A percentile compares a stretch with the other conserved stretches of the same genome.
phyloP scores from a whole-genome alignment of 805 yeast species.

The Candida golubevii region DNA sequence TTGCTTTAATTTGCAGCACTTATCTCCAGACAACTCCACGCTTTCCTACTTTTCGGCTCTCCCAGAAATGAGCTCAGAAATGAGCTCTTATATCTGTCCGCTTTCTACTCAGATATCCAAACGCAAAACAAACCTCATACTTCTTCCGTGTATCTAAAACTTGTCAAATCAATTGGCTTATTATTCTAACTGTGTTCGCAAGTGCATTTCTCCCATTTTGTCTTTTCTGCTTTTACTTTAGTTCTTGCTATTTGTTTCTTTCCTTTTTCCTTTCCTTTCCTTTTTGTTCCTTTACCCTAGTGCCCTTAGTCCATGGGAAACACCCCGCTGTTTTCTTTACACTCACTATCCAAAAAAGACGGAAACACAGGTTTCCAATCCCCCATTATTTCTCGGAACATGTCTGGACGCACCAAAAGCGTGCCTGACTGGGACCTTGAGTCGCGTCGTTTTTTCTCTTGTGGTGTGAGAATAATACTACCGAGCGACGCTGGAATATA shows the following conservation, averaged over 20 bases:
- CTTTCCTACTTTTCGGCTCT: too few relatives aligned
- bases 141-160: too few relatives aligned
- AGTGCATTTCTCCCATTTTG: too few relatives aligned
- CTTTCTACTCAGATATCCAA: too few relatives aligned
- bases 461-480: constrained; percentile 75
- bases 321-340: background rate
- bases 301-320: constrained; percentile 6
- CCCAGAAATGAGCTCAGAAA: too few relatives aligned
- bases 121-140: too few relatives aligned
- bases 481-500: constrained; percentile 76
- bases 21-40: too few relatives aligned
- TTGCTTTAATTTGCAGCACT: too few relatives aligned
- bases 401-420: constrained; percentile 21
- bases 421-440: constrained; percentile 53
- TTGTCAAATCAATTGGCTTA: too few relatives aligned
- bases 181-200: too few relatives aligned
- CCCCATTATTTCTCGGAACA: background rate
- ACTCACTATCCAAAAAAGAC: background rate
- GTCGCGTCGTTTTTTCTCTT: constrained; percentile 64
- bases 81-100: too few relatives aligned
- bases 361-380: background rate
- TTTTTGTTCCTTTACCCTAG: background rate
- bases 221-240: background rate
- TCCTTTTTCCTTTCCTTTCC: background rate
- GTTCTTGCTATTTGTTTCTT: background rate